phyloP scores from a whole-genome alignment of 2,329 filamentous ascomycete species.

The Aschersonia sp. region DNA sequence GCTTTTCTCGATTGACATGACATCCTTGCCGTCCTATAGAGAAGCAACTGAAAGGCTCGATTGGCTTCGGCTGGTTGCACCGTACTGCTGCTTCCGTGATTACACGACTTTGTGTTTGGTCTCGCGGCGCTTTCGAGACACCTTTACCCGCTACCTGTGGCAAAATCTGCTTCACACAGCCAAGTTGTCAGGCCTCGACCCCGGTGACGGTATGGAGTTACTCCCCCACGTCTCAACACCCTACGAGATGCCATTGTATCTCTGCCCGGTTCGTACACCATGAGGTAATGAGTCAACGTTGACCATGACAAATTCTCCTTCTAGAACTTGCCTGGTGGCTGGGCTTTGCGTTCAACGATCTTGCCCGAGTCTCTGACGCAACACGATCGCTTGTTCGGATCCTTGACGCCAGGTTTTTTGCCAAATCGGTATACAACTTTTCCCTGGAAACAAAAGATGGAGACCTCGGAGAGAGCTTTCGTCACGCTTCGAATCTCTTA shows the following conservation, averaged over 20 bases:
- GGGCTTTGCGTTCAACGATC: conserved; percentile 26
- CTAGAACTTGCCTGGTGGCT: conserved; percentile 35
- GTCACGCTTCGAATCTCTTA: conserved; percentile 21
- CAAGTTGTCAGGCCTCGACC: conserved; percentile 24
- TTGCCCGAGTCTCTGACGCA: conserved; percentile 16
- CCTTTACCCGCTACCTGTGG: conserved; percentile 40
- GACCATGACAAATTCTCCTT: background rate
- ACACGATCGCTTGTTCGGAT: conserved; percentile 30
- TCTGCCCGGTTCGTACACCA: background rate
- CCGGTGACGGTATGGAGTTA: conserved; percentile 23
- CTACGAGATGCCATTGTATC: too few relatives aligned
- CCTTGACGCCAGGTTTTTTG: conserved; percentile 33
- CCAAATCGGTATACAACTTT: conserved; percentile 23
- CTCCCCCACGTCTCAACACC: too few relatives aligned
- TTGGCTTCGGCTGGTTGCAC: conserved; percentile 34
- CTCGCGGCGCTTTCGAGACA: conserved; percentile 26
- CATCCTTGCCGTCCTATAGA: conserved; percentile 31
- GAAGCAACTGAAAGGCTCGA: conserved; percentile 30
- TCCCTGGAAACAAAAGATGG: conserved; percentile 22
- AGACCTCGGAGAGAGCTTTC: conserved; percentile 23
- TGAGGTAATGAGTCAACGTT: background rate
- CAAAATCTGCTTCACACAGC: conserved; percentile 28
- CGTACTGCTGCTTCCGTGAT: conserved; percentile 25
- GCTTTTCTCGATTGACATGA: background rate
- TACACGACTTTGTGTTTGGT: conserved; percentile 34